Evolutionary conservation across 106 monocot genomes (phyloP).

Genomic region (Amphibolis antarctica): DNA sequence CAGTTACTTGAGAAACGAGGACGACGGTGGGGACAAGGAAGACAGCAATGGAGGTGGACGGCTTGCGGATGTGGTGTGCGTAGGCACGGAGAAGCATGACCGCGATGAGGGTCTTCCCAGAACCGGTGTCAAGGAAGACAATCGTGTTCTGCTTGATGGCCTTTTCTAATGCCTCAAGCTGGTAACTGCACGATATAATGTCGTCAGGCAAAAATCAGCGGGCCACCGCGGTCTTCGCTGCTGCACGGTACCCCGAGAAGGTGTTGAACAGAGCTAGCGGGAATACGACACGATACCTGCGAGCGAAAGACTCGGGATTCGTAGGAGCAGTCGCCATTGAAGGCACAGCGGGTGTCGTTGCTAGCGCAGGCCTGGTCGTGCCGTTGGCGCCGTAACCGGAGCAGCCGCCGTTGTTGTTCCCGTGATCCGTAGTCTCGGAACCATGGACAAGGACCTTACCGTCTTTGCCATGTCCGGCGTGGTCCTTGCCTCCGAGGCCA

Average conservation of each 20-base stretch:
- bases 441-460: too few relatives aligned
- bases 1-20: constrained; percentile 22
- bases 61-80: constrained; percentile 32
- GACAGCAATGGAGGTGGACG: constrained; percentile 30
- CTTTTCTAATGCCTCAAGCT: constrained; percentile 48
- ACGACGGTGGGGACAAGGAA: constrained; percentile 53
- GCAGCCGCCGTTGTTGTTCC: too few relatives aligned
- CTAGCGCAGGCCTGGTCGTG: too few relatives aligned
- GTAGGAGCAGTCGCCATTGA: not conserved
- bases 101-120: constrained; percentile 61
- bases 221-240: too few relatives aligned
- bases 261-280: too few relatives aligned
- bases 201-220: too few relatives aligned
- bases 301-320: not conserved
- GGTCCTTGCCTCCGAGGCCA: too few relatives aligned
- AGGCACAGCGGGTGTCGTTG: too few relatives aligned
- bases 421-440: too few relatives aligned
- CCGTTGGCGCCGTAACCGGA: too few relatives aligned
- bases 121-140: constrained; percentile 48
- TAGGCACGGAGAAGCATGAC: constrained; percentile 48
- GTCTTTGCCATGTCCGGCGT: too few relatives aligned
- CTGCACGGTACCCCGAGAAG: too few relatives aligned
- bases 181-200: constrained; percentile 21
- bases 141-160: constrained; percentile 38
- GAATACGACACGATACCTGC: not conserved